Evolutionary conservation across 2,329 filamentous ascomycete genomes (phyloP), one percentile per base, ranked within the genome.

Genomic region (Pyricularia grisea): DNA sequence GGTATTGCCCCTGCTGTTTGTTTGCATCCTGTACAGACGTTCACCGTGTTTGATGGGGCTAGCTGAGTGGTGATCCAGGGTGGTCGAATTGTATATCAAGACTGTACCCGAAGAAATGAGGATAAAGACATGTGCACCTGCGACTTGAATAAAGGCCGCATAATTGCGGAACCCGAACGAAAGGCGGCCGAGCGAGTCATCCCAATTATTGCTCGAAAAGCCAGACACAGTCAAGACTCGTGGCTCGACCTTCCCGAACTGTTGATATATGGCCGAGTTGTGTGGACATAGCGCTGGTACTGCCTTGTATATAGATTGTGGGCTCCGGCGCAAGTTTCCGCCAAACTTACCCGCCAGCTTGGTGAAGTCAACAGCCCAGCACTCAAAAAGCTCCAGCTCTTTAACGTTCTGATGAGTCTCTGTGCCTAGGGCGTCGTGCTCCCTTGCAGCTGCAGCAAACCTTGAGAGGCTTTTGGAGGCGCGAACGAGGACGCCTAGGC

Each of bases 231-330:
- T 12, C 5, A 76, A 66, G 1, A n/a, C 65, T n/a, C 65, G 70
- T 3, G n/a, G 31, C 36, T 75, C 73, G 23, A 31, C 55, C 63
- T 73, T 68, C 0, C 74, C 73, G 69, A 80, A 81, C 11, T 75
- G 72, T 65, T 75, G 72, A 68, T 76, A 75, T 3, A 80, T 76
- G 2, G 74, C 71, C 9, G 80, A 80, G 25, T 73, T 72, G 9
- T 68, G 50, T 0, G 80, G 79, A 70, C 79, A 81, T 60, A 82
- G 77, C 1, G 79, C 77, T 1, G 79, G 78, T 10, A 82, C 76
- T 2, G 74, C 70, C 63, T 77, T 77, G 70, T 80, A 78, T 42
- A 82, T 81, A 0, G 76, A 69, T 6, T 75, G 71, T 0, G 79
- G 79, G 9, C 74, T 69, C 36, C 67, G 55, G 0, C 68, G 36